phyloP scores from a whole-genome alignment of 805 yeast genomes.

The Kurtzmaniella cleridarum region DNA sequence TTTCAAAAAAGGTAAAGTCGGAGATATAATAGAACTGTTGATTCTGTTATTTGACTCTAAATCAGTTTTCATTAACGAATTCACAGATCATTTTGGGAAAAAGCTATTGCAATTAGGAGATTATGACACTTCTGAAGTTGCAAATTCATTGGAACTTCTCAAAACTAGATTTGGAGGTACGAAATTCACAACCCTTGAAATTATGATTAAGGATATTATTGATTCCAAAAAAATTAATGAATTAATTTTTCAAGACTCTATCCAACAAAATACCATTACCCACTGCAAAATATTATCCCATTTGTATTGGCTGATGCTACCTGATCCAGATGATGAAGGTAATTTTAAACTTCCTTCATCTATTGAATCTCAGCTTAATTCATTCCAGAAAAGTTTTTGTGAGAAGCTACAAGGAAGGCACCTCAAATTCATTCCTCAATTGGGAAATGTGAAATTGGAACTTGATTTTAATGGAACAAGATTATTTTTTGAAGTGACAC shows the following conservation, averaged over 20 bases:
- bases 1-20: slow-evolving; percentile 54
- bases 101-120: slow-evolving; percentile 42
- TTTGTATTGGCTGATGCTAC: slow-evolving; percentile 73
- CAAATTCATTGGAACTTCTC: slow-evolving; percentile 44
- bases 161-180: slow-evolving; percentile 61
- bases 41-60: slow-evolving; percentile 69
- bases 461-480: slow-evolving; percentile 25
- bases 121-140: slow-evolving; percentile 36
- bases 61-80: slow-evolving; percentile 59
- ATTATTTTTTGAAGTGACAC: slow-evolving; percentile 45
- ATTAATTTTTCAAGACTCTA: slow-evolving; percentile 14
- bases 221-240: slow-evolving; percentile 48
- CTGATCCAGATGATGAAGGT: slow-evolving; percentile 24
- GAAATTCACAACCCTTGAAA: slow-evolving; percentile 66
- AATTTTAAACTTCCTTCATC: slow-evolving; percentile 44
- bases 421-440: slow-evolving; percentile 49
- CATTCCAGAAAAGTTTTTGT: slow-evolving; percentile 41
- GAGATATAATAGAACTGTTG: slow-evolving; percentile 67
- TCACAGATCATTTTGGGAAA: slow-evolving; percentile 55
- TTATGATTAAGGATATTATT: slow-evolving; percentile 73
- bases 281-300: slow-evolving; percentile 67
- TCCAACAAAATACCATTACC: slow-evolving; percentile 12
- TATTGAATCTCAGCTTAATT: slow-evolving; percentile 36
- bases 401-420: slow-evolving; percentile 50
- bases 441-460: slow-evolving; percentile 60